Conservation (phyloP, 2,329 filamentous ascomycete species). For the Aspergillus cejpii region DNA sequence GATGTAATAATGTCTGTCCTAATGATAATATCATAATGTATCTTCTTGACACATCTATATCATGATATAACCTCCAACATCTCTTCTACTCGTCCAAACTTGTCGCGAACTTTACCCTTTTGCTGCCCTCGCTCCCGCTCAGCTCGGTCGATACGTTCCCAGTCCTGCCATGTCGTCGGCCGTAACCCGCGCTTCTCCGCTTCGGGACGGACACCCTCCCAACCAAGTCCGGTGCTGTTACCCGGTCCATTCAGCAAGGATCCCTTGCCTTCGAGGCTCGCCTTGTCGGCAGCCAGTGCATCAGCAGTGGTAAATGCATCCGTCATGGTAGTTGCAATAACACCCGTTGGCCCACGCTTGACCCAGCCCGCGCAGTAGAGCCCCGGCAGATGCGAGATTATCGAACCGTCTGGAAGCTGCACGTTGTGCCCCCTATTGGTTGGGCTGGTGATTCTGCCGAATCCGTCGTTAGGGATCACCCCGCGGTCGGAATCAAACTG, state of each 20-base stretch:
- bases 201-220: constrained; percentile 66
- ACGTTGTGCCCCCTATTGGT: constrained; percentile 17
- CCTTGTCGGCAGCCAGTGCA: constrained; percentile 73
- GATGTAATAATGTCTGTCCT: too few species aligned
- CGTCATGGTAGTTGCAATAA: constrained; percentile 92
- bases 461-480: constrained; percentile 72
- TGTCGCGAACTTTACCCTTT: constrained; percentile 71
- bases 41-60: constrained; percentile 2
- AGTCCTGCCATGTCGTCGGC: constrained; percentile 74
- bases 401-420: constrained; percentile 30
- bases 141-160: constrained; percentile 73
- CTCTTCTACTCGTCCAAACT: constrained; percentile 51
- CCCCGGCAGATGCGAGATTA: constrained; percentile 55
- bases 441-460: constrained; percentile 60
- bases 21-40: not conserved
- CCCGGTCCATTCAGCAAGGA: constrained; percentile 45
- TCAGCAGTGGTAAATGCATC: constrained; percentile 90
- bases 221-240: constrained; percentile 52
- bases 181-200: constrained; percentile 50
- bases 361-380: constrained; percentile 96
- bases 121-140: constrained; percentile 62
- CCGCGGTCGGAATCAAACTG: constrained; percentile 69
- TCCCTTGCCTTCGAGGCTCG: constrained; percentile 20
- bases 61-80: constrained; percentile 47
- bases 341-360: constrained; percentile 86